phyloP scores from a whole-genome alignment of 2,329 filamentous ascomycete species.

The Ambrosiella xylebori region DNA sequence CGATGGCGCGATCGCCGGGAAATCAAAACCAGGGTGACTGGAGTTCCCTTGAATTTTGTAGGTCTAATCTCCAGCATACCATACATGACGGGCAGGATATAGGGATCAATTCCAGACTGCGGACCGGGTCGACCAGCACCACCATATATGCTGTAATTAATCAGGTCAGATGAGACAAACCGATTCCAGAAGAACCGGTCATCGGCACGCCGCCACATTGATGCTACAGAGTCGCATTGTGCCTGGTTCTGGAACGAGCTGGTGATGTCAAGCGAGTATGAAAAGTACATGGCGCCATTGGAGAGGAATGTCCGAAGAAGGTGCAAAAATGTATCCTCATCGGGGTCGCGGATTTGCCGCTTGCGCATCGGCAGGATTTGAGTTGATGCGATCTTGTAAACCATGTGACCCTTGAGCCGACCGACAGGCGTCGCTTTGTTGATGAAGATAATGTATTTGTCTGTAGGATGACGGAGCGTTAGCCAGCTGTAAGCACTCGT shows the following conservation, averaged over 20 bases:
- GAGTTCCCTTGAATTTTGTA: slow-evolving; percentile 68
- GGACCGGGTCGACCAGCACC: slow-evolving; percentile 47
- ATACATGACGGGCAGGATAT: slow-evolving; percentile 87
- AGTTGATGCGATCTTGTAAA: slow-evolving; percentile 81
- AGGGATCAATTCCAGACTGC: slow-evolving; percentile 69
- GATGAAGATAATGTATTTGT: slow-evolving; percentile 95
- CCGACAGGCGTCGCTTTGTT: slow-evolving; percentile 87
- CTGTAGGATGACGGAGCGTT: slow-evolving; percentile 19
- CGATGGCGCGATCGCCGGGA: slow-evolving; percentile 77
- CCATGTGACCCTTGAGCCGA: slow-evolving; percentile 83
- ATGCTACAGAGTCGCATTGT: slow-evolving; percentile 49
- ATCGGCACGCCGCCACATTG: slow-evolving; percentile 82
- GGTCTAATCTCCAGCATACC: slow-evolving; percentile 86
- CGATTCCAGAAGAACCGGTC: slow-evolving; percentile 99
- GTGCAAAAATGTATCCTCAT: slow-evolving; percentile 80
- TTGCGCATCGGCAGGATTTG: slow-evolving; percentile 91
- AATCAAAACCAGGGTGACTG: slow-evolving; percentile 72
- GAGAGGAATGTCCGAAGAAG: slow-evolving; percentile 70
- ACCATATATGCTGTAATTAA: slow-evolving; percentile 59
- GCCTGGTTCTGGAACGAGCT: slow-evolving; percentile 93
- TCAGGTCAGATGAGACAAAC: slow-evolving; percentile 78
- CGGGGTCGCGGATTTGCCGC: slow-evolving; percentile 73
- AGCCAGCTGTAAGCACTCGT: not conserved
- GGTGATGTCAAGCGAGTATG: slow-evolving; percentile 90
- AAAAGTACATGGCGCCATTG: slow-evolving; percentile 88